These are phyloP conservation scores for Blastomyces silverae DNA, from an alignment of 2,329 filamentous ascomycete genomes.

Conservation along the genomic window DNA sequence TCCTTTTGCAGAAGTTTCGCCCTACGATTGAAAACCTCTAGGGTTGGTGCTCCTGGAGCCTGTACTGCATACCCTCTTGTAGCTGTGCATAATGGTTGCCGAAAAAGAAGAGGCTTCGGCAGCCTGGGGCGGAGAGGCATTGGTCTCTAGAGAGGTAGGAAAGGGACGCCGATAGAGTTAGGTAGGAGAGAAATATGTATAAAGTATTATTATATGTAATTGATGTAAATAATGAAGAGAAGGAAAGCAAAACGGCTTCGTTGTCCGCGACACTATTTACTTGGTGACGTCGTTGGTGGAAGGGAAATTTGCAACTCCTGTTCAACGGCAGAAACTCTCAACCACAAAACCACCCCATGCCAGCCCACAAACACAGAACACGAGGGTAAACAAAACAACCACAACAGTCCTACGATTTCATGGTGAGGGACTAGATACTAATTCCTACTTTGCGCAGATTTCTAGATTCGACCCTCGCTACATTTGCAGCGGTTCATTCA, in stretches of 20 bases:
- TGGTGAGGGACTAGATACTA: neutral
- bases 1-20: constrained; percentile 91
- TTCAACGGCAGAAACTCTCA: neutral
- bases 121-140: constrained; percentile 27
- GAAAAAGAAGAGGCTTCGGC: constrained; percentile 20
- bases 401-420: neutral
- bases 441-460: neutral
- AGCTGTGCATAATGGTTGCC: constrained; percentile 17
- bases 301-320: neutral
- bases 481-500: neutral
- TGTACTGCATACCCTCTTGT: constrained; percentile 65
- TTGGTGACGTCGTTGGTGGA: constrained; percentile 7
- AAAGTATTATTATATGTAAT: neutral
- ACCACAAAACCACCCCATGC: neutral
- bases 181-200: constrained; percentile 1
- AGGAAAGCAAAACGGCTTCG: neutral
- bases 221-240: neutral
- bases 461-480: neutral
- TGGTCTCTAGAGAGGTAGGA: neutral
- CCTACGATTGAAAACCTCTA: constrained; percentile 85
- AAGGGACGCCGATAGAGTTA: constrained; percentile 5
- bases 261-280: neutral
- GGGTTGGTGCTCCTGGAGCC: constrained; percentile 65
- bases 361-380: neutral
- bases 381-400: neutral